phyloP scores from a whole-genome alignment of 2,329 filamentous ascomycete genomes.

The Aspergillus awamori region DNA sequence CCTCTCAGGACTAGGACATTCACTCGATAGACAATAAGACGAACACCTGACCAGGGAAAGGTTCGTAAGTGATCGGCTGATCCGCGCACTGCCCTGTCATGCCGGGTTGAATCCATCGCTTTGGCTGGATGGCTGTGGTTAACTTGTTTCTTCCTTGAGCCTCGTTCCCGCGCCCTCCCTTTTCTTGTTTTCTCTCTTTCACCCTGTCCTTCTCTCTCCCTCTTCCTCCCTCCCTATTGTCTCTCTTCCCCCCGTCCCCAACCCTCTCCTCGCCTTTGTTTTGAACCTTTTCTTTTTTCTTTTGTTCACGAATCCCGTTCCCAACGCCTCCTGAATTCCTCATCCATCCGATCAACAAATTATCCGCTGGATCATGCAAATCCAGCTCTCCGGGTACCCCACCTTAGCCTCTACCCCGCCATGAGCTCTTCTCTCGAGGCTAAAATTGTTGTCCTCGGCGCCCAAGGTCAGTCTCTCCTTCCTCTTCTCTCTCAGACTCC shows the following conservation, averaged over 20 bases:
- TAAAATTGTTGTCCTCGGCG: constrained; percentile 57
- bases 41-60: background rate
- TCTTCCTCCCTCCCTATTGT: background rate
- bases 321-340: background rate
- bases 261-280: background rate
- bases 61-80: constrained; percentile 1
- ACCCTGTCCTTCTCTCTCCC: background rate
- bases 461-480: constrained; percentile 45
- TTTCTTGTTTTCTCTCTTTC: constrained; percentile 3
- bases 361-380: constrained; percentile 34
- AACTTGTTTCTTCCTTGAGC: background rate
- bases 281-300: background rate
- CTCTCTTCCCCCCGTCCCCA: background rate
- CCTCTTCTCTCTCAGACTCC: background rate
- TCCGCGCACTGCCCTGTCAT: background rate
- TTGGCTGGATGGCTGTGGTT: constrained; percentile 4
- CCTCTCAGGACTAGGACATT: background rate
- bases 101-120: background rate
- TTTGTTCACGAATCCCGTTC: background rate
- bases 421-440: constrained; percentile 56
- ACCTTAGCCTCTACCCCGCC: constrained; percentile 34
- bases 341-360: too few species aligned
- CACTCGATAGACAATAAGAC: background rate
- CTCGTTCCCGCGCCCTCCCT: background rate
- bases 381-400: constrained; percentile 27